phyloP scores from a whole-genome alignment of 2,329 filamentous ascomycete genomes.

The Fusarium acutatum region DNA sequence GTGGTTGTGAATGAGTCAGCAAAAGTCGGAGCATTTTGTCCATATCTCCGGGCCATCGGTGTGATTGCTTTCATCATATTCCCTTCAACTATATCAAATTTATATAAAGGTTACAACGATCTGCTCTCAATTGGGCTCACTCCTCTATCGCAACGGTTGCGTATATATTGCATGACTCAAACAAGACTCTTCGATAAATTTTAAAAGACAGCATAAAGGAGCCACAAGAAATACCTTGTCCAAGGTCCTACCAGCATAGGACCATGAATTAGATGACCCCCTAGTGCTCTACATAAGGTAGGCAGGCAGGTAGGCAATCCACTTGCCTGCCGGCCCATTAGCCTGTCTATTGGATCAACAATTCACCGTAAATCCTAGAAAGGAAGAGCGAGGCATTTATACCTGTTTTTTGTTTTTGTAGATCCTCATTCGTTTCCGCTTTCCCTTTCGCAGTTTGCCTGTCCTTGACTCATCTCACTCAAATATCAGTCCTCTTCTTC shows the following conservation, averaged over 20 bases:
- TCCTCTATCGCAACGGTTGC: not conserved
- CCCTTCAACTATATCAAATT: not conserved
- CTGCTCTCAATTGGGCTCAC: not conserved
- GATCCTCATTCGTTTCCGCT: not conserved
- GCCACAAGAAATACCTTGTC: not conserved
- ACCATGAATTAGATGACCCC: not conserved
- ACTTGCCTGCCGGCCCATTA: not conserved
- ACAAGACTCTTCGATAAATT: not conserved
- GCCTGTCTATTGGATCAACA: not conserved
- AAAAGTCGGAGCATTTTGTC: constrained; percentile 18
- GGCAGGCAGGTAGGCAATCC: not conserved
- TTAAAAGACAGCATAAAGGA: not conserved
- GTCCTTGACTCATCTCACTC: not conserved
- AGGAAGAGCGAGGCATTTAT: constrained; percentile 3
- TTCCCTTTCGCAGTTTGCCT: not conserved
- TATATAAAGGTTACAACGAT: not conserved
- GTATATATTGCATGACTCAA: not conserved
- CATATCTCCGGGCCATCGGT: not conserved
- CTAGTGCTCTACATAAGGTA: not conserved
- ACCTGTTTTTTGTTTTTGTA: not conserved
- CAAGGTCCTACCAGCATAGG: not conserved
- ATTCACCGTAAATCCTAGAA: not conserved
- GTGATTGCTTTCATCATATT: not conserved
- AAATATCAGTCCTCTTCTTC: not conserved
- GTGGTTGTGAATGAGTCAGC: constrained; percentile 28